Evolutionary conservation across 139 green algal species (phyloP).

Genomic region (Chlamydomonas sp.): DNA sequence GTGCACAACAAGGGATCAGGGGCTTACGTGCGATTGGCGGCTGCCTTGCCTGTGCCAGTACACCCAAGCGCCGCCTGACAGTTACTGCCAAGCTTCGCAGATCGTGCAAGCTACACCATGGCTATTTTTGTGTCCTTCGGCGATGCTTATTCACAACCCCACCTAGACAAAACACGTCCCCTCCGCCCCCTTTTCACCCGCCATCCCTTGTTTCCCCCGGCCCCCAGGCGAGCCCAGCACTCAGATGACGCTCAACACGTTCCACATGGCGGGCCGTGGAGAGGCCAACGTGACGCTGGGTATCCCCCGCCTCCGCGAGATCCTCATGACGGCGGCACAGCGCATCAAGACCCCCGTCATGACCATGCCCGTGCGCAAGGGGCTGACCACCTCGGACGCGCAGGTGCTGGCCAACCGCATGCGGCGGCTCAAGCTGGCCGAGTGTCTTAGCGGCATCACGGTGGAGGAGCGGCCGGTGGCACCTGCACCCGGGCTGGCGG

Average conservation of each 20-base stretch:
- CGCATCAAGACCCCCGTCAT: constrained; percentile 94
- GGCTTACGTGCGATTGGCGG: too few relatives aligned
- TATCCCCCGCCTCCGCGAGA: constrained; percentile 95
- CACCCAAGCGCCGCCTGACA: too few relatives aligned
- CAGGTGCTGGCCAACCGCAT: constrained; percentile 78
- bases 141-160: too few relatives aligned
- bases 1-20: constrained; percentile 69
- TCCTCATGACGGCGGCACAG: constrained; percentile 95
- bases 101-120: neutral
- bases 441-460: constrained; percentile 71
- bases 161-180: neutral
- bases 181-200: neutral
- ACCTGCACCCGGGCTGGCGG: constrained; percentile 12
- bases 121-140: neutral
- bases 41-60: too few relatives aligned
- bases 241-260: constrained; percentile 97
- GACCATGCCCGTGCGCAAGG: constrained; percentile 81
- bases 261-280: constrained; percentile 94
- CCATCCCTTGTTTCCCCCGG: neutral
- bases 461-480: constrained; percentile 74
- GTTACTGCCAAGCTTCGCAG: too few relatives aligned
- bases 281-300: constrained; percentile 98
- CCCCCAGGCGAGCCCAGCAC: constrained; percentile 84
- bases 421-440: constrained; percentile 84
- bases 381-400: constrained; percentile 38